phyloP scores from a whole-genome alignment of 768 basidiomycete species.

The Phallus indusiatus region DNA sequence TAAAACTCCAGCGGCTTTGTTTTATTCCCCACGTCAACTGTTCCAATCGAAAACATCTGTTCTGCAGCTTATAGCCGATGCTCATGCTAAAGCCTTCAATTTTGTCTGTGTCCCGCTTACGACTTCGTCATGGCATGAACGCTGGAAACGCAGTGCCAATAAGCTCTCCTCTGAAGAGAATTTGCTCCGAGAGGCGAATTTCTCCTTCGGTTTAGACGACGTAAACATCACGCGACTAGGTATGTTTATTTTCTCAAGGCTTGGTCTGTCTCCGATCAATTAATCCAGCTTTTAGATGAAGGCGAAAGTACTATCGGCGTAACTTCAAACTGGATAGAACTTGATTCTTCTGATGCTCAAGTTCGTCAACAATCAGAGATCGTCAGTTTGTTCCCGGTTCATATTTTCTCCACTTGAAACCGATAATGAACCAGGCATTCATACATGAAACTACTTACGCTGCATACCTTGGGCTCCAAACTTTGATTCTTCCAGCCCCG shows the following conservation, averaged over 20 bases:
- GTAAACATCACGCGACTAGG: conserved; percentile 86
- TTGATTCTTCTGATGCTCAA: conserved; percentile 89
- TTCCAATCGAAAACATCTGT: not conserved
- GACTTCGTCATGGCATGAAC: conserved; percentile 71
- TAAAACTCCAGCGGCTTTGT: conserved; percentile 1
- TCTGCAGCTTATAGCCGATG: conserved; percentile 33
- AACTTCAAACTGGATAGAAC: conserved; percentile 89
- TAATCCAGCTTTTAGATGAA: conserved; percentile 43
- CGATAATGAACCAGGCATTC: conserved; percentile 51
- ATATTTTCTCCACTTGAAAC: not conserved
- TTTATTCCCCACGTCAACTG: not conserved
- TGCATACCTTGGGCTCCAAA: conserved; percentile 79
- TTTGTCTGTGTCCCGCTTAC: conserved; percentile 80
- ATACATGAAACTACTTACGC: conserved; percentile 90
- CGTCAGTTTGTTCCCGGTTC: conserved; percentile 38
- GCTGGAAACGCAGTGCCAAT: conserved; percentile 76
- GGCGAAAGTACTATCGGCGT: conserved; percentile 63
- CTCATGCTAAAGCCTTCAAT: conserved; percentile 63
- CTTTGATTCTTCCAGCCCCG: conserved; percentile 83
- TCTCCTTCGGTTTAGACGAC: conserved; percentile 72
- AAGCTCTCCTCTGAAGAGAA: no score
- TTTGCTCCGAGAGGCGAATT: conserved; percentile 55
- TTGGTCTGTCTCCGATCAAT: not conserved
- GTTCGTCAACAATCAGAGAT: conserved; percentile 94
- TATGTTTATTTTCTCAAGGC: conserved; percentile 28